These are phyloP conservation scores for Pseudohyphozyma bogoriensis DNA, from an alignment of 768 basidiomycete species.

Conservation along the genomic window DNA sequence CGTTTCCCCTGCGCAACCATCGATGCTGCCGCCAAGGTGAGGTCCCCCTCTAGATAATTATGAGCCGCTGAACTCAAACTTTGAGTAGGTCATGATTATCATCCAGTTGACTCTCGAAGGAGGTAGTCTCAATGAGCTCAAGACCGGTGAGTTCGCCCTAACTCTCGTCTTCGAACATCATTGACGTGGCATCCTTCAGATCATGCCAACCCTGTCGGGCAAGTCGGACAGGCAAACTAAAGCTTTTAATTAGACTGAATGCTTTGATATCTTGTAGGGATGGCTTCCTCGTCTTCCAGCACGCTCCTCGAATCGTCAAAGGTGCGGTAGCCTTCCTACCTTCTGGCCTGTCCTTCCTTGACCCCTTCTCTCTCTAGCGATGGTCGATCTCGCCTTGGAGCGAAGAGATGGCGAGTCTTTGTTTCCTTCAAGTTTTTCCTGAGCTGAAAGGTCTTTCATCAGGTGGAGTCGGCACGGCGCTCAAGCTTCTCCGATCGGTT, in stretches of 20 bases:
- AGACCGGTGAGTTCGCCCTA: slow-evolving; percentile 58
- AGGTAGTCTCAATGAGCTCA: slow-evolving; percentile 49
- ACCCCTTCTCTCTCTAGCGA: slow-evolving; percentile 2
- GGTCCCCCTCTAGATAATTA: slow-evolving; percentile 39
- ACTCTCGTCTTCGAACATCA: too few species aligned
- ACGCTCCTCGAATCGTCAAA: slow-evolving; percentile 62
- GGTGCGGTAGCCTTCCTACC: slow-evolving; percentile 42
- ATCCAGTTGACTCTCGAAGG: slow-evolving; percentile 33
- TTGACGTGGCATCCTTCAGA: too few species aligned
- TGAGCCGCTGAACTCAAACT: background rate
- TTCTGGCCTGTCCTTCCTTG: background rate
- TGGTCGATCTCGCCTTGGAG: slow-evolving; percentile 64
- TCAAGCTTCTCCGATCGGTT: slow-evolving; percentile 50
- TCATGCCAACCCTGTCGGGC: too few species aligned
- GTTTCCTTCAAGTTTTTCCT: too few species aligned
- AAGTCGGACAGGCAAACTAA: too few species aligned
- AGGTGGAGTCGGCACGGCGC: slow-evolving; percentile 45
- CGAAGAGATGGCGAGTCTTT: slow-evolving; percentile 59
- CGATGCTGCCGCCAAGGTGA: slow-evolving; percentile 59
- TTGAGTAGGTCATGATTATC: slow-evolving; percentile 19
- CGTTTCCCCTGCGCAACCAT: slow-evolving; percentile 68
- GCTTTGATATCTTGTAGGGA: too few species aligned
- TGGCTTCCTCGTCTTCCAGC: slow-evolving; percentile 59
- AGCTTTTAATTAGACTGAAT: too few species aligned
- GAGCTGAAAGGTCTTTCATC: slow-evolving; percentile 62